Evolutionary conservation across 192 early-diverging fungal genomes (phyloP).

Genomic region (Diversispora eburnea): DNA sequence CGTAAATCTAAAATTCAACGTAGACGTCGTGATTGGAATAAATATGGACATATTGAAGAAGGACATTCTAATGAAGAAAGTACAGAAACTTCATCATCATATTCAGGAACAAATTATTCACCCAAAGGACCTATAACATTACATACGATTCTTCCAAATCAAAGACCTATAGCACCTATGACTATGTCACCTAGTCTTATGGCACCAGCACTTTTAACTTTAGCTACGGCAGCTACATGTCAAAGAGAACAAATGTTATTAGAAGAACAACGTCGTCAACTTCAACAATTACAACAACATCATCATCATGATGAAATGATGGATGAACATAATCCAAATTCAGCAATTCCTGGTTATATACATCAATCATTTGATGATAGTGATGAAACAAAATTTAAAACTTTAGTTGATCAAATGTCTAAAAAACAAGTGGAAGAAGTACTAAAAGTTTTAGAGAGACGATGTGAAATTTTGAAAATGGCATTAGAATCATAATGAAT

Average conservation of each 20-base stretch:
- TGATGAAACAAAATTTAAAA: constrained; percentile 41
- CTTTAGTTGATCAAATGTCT: constrained; percentile 45
- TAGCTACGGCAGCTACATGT: constrained; percentile 22
- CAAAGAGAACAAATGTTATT: constrained; percentile 16
- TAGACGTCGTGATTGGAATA: constrained; percentile 44
- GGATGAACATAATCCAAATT: neutral
- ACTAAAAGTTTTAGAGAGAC: constrained; percentile 52
- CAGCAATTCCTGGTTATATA: neutral
- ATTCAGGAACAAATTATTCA: neutral
- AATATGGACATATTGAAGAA: constrained; percentile 21
- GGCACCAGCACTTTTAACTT: constrained; percentile 27
- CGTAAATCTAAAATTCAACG: constrained; percentile 53
- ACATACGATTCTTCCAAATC: constrained; percentile 17
- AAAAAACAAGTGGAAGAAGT: constrained; percentile 51
- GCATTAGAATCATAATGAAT: constrained; percentile 7
- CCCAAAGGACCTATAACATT: neutral
- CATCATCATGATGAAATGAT: neutral
- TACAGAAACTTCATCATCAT: neutral
- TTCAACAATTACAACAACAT: neutral
- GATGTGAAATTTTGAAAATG: constrained; percentile 47
- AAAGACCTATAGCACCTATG: constrained; percentile 20
- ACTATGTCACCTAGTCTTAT: constrained; percentile 11
- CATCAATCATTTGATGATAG: constrained; percentile 16
- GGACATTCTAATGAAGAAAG: constrained; percentile 9
- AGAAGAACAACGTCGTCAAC: neutral